Conservation (phyloP, 208 protist species). For the Leishmania braziliensis region DNA sequence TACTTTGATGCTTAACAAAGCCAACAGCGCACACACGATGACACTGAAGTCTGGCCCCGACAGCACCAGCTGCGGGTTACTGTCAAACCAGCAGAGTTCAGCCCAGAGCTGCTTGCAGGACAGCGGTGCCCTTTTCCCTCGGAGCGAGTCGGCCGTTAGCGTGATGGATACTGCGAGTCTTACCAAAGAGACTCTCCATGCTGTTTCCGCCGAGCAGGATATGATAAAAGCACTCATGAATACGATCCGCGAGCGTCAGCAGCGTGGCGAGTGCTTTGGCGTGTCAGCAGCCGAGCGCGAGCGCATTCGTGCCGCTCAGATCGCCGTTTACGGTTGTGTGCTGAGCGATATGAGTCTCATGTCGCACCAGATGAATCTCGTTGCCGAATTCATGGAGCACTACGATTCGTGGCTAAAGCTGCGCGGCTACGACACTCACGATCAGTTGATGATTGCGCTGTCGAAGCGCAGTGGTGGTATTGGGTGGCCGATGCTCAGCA, state of each 20-base stretch:
- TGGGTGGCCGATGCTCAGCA: slow-evolving; percentile 26
- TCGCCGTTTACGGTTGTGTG: slow-evolving; percentile 80
- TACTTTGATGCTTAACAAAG: slow-evolving; percentile 44
- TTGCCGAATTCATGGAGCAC: slow-evolving; percentile 53
- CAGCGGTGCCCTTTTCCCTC: slow-evolving; percentile 8
- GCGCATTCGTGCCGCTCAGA: slow-evolving; percentile 55
- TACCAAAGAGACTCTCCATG: slow-evolving; percentile 45
- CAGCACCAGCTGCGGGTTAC: not conserved
- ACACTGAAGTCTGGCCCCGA: slow-evolving; percentile 1
- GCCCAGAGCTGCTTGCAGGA: slow-evolving; percentile 7
- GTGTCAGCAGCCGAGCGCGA: slow-evolving; percentile 44
- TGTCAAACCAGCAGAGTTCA: slow-evolving; percentile 12
- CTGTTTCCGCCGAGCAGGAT: slow-evolving; percentile 58
- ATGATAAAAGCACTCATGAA: slow-evolving; percentile 64
- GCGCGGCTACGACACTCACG: slow-evolving; percentile 54
- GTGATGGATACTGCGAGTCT: slow-evolving; percentile 28
- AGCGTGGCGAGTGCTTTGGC: slow-evolving; percentile 41
- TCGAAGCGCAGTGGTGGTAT: slow-evolving; percentile 33
- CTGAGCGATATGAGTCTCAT: slow-evolving; percentile 80
- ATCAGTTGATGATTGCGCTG: slow-evolving; percentile 57
- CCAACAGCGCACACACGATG: slow-evolving; percentile 11
- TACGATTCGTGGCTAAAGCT: slow-evolving; percentile 78
- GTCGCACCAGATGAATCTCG: slow-evolving; percentile 46
- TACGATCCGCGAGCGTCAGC: slow-evolving; percentile 58
- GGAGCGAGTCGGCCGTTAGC: slow-evolving; percentile 16